Evolutionary conservation across 2,329 filamentous ascomycete species (phyloP).

Genomic region (Diaporthe humulicola): DNA sequence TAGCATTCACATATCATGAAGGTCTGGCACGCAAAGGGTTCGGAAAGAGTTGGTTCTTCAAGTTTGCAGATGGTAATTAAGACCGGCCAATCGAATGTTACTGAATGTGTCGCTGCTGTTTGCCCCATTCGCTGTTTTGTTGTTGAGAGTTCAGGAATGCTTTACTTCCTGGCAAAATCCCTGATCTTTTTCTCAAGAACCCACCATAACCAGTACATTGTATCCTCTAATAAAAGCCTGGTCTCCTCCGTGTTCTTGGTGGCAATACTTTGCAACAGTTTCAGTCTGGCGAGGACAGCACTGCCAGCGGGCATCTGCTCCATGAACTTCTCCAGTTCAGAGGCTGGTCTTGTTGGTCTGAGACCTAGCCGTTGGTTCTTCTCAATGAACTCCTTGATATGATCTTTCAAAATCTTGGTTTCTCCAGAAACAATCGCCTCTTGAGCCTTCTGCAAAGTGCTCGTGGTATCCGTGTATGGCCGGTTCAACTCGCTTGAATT

Average conservation of each 20-base stretch:
- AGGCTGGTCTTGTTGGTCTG: not conserved
- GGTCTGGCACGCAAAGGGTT: not conserved
- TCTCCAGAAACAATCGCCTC: not conserved
- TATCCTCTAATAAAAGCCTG: not conserved
- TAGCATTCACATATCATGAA: not conserved
- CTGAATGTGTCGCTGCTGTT: not conserved
- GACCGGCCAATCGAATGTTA: too few relatives aligned
- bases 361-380: not conserved
- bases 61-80: not conserved
- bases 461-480: not conserved
- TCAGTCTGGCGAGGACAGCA: not conserved
- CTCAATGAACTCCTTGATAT: not conserved
- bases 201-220: not conserved
- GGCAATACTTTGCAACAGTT: not conserved
- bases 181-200: not conserved
- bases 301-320: not conserved
- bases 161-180: not conserved
- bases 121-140: not conserved
- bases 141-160: too few relatives aligned
- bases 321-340: not conserved
- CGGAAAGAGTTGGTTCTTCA: too few relatives aligned
- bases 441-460: not conserved
- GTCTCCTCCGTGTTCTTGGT: not conserved
- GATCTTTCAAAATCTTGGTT: not conserved
- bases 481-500: not conserved